phyloP scores from a whole-genome alignment of 2,329 filamentous ascomycete species.

The Trichophyton equinum region DNA sequence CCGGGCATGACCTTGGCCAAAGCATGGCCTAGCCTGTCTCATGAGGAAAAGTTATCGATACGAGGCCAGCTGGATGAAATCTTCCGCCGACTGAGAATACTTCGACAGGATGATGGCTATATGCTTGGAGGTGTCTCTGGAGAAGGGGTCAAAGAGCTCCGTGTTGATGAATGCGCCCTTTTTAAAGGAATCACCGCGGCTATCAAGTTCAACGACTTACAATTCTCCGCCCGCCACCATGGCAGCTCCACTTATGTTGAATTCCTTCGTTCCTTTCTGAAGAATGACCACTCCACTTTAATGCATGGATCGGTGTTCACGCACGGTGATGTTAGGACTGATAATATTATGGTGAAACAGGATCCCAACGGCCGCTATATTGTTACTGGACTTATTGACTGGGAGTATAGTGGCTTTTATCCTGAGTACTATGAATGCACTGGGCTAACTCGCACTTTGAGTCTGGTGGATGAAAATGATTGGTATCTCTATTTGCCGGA shows the following conservation, averaged over 20 bases:
- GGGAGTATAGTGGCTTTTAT: constrained; percentile 24
- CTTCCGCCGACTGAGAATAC: constrained; percentile 15
- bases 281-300: constrained; percentile 5
- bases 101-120: constrained; percentile 12
- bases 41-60: constrained; percentile 13
- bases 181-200: constrained; percentile 15
- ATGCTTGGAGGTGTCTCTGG: constrained; percentile 18
- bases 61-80: constrained; percentile 13
- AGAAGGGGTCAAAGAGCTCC: constrained; percentile 19
- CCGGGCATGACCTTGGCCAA: constrained; percentile 15
- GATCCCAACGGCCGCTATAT: constrained; percentile 7
- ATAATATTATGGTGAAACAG: constrained; percentile 12
- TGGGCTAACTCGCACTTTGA: constrained; percentile 13
- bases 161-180: constrained; percentile 10
- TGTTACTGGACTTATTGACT: constrained; percentile 22
- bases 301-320: constrained; percentile 9
- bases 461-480: constrained; percentile 17
- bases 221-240: constrained; percentile 16
- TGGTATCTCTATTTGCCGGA: constrained; percentile 21
- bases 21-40: constrained; percentile 17
- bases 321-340: constrained; percentile 9
- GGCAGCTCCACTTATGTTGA: constrained; percentile 16
- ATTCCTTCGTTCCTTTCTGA: constrained; percentile 17
- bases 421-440: constrained; percentile 21
- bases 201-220: constrained; percentile 14